Conservation (phyloP, 2,329 filamentous ascomycete species). For the Fusarium virguliforme region DNA sequence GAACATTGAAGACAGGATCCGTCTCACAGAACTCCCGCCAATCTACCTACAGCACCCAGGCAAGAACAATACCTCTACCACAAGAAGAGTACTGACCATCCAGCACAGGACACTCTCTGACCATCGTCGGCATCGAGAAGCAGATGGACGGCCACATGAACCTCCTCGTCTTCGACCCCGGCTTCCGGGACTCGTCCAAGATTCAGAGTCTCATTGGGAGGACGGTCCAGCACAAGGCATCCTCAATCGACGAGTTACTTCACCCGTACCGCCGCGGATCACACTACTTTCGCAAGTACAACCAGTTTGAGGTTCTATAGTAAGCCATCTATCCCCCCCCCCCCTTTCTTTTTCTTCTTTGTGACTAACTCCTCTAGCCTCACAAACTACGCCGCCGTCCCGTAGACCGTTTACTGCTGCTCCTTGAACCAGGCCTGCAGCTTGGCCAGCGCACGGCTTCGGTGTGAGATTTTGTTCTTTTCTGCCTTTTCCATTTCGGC, state of each 20-base stretch:
- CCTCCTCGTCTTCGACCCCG: conserved; percentile 90
- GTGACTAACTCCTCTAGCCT: conserved; percentile 27
- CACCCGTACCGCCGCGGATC: conserved; percentile 81
- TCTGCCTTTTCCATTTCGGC: conserved; percentile 93
- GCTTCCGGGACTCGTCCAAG: conserved; percentile 78
- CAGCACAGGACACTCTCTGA: conserved; percentile 83
- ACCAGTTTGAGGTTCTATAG: conserved; percentile 86
- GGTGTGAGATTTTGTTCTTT: conserved; percentile 96
- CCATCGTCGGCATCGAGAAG: conserved; percentile 87
- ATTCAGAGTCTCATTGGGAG: conserved; percentile 73
- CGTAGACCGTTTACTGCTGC: conserved; percentile 42
- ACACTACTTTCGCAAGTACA: conserved; percentile 78
- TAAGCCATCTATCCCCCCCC: conserved; percentile 58
- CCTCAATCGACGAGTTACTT: conserved; percentile 64
- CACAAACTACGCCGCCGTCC: conserved; percentile 35
- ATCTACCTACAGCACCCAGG: conserved; percentile 92
- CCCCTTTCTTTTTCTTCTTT: conserved; percentile 5
- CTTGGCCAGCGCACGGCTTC: conserved; percentile 88
- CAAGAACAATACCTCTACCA: conserved; percentile 52
- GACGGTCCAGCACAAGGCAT: conserved; percentile 62
- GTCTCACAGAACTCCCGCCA: conserved; percentile 81
- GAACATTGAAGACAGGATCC: conserved; percentile 69
- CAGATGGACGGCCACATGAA: conserved; percentile 75
- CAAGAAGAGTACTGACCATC: conserved; percentile 13
- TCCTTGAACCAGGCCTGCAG: conserved; percentile 84